These are phyloP conservation scores for Hemileccinum impolitum DNA, from an alignment of 768 basidiomycete genomes.

Conservation along the genomic window DNA sequence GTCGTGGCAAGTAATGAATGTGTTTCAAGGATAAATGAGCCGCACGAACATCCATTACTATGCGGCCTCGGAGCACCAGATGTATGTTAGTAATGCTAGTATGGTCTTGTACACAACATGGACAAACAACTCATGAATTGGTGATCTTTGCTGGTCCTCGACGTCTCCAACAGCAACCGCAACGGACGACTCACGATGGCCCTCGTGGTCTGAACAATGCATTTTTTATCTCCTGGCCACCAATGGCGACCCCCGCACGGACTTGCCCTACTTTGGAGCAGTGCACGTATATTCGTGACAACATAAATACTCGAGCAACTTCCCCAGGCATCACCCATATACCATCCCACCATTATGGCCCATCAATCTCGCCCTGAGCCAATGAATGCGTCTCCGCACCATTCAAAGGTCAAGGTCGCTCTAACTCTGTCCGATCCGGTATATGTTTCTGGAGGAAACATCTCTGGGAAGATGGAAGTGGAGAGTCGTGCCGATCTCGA, in stretches of 20 bases:
- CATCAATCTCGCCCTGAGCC: constrained; percentile 46
- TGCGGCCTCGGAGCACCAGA: no score
- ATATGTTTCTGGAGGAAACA: constrained; percentile 62
- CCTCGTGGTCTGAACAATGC: constrained; percentile 14
- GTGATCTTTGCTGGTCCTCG: neutral
- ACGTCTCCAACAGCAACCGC: constrained; percentile 3
- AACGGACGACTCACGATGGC: constrained; percentile 16
- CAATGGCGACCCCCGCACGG: constrained; percentile 15
- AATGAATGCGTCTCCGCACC: constrained; percentile 80
- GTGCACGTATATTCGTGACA: constrained; percentile 9
- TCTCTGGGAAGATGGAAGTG: constrained; percentile 76
- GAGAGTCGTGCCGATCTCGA: constrained; percentile 69
- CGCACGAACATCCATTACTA: constrained; percentile 20
- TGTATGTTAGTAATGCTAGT: no score
- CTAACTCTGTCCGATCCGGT: constrained; percentile 54
- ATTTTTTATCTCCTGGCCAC: neutral
- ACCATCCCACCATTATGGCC: constrained; percentile 20
- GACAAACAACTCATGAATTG: constrained; percentile 24
- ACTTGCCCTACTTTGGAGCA: constrained; percentile 3
- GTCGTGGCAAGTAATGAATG: constrained; percentile 21
- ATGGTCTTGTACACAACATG: constrained; percentile 11
- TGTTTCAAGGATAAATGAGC: neutral
- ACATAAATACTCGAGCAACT: constrained; percentile 9
- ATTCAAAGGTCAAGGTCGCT: constrained; percentile 74
- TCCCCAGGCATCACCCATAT: neutral